Conservation (phyloP, 78 protist genomes). For the Mantamonas sphyraenae region DNA sequence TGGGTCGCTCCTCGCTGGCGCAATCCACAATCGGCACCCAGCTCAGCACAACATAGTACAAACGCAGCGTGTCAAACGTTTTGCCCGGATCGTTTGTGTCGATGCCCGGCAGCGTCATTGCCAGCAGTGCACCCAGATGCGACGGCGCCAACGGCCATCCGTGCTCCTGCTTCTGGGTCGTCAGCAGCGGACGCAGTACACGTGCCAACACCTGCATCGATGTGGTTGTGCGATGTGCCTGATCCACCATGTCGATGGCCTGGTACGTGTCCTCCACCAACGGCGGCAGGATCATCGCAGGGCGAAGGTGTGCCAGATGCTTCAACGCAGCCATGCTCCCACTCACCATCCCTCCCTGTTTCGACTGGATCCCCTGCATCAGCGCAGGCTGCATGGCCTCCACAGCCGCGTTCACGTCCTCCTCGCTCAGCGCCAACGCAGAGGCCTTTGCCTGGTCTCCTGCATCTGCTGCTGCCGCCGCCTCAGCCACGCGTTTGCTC, state of each 20-base stretch:
- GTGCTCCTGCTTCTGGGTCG: too few species aligned
- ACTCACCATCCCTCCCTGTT: neutral
- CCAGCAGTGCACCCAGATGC: neutral
- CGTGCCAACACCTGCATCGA: neutral
- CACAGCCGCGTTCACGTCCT: neutral
- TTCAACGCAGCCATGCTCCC: neutral
- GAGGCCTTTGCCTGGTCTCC: neutral
- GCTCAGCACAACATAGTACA: neutral
- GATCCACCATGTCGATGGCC: neutral
- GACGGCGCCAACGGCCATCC: neutral
- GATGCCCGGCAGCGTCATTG: slow-evolving; percentile 4
- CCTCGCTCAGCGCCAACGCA: neutral
- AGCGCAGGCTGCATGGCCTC: neutral
- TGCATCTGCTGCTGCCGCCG: neutral
- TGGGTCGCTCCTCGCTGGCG: too few species aligned
- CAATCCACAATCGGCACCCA: neutral
- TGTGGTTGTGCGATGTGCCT: slow-evolving; percentile 1
- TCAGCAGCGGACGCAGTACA: neutral
- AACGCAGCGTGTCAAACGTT: neutral
- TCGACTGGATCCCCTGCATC: neutral
- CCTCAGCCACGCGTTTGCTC: neutral
- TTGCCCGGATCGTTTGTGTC: slow-evolving; percentile 1
- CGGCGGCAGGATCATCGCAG: neutral
- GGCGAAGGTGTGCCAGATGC: too few species aligned
- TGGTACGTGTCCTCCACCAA: neutral